Conservation (phyloP, 2,329 filamentous ascomycete genomes). For the Pseudogymnoascus sp. region DNA sequence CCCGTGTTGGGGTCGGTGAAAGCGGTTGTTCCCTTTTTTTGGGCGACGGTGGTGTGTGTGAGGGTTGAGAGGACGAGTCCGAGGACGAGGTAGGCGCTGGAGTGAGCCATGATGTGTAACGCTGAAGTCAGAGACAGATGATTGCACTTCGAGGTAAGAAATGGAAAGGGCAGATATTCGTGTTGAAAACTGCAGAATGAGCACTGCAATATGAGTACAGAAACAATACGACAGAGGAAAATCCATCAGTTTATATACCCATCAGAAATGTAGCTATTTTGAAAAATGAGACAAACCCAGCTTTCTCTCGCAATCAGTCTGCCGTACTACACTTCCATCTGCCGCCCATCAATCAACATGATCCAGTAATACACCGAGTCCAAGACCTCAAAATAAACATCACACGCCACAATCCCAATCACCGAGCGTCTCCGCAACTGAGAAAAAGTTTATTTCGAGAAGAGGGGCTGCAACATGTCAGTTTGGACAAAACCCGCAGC, state of each 20-base stretch:
- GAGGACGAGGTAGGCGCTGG: not conserved
- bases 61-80: not conserved
- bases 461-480: not conserved
- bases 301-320: not conserved
- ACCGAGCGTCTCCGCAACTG: not conserved
- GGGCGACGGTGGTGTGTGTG: not conserved
- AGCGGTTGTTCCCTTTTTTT: slow-evolving; percentile 14
- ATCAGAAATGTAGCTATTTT: not conserved
- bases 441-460: not conserved
- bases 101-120: not conserved
- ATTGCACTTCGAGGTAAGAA: not conserved
- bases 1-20: slow-evolving; percentile 33
- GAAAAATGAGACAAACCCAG: not conserved
- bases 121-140: not conserved
- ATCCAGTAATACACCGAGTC: not conserved
- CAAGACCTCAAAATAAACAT: not conserved
- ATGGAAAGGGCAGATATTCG: not conserved
- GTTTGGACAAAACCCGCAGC: not conserved
- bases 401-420: not conserved
- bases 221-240: not conserved
- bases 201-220: not conserved
- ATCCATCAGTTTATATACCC: not conserved
- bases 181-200: not conserved
- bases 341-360: not conserved
- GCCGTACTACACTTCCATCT: not conserved